These are phyloP conservation scores for Fusarium tricinctum DNA, from an alignment of 2,329 filamentous ascomycete genomes.

Conservation along the genomic window DNA sequence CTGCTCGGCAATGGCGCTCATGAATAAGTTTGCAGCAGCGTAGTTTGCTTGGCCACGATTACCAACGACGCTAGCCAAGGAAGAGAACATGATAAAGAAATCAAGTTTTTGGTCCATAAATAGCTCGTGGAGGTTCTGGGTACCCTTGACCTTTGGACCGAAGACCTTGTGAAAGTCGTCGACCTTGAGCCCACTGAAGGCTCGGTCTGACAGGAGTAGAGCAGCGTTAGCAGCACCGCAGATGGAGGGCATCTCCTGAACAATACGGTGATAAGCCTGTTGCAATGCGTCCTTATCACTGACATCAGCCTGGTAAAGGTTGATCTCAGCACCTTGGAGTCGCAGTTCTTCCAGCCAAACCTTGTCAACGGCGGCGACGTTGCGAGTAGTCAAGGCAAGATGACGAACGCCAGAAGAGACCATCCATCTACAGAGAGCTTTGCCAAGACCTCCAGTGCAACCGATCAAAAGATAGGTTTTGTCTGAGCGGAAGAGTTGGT, in stretches of 20 bases:
- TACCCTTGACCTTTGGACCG: conserved; percentile 14
- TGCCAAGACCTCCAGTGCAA: conserved; percentile 9
- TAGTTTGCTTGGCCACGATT: conserved; percentile 27
- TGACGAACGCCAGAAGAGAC: conserved; percentile 1
- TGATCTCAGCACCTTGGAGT: conserved; percentile 5
- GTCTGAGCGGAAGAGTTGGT: not conserved
- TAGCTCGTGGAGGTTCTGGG: conserved; percentile 11
- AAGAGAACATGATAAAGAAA: conserved; percentile 31
- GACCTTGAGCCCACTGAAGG: conserved; percentile 2
- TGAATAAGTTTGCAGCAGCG: conserved; percentile 19
- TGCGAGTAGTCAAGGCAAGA: conserved; percentile 10
- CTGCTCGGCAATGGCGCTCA: conserved; percentile 9
- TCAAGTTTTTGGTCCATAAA: conserved; percentile 8
- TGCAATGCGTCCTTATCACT: conserved; percentile 21
- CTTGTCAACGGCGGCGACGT: not conserved
- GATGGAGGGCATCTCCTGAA: conserved; percentile 10
- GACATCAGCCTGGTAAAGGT: conserved; percentile 21
- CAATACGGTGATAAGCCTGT: conserved; percentile 32
- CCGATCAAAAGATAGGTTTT: conserved; percentile 10
- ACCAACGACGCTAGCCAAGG: conserved; percentile 1
- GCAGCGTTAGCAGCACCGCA: conserved; percentile 23
- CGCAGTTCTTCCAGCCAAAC: conserved; percentile 3
- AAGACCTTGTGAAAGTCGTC: conserved; percentile 7
- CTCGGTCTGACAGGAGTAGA: conserved; percentile 8
- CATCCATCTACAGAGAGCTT: conserved; percentile 15